Evolutionary conservation across 805 yeast genomes (phyloP), one percentile per base, ranked within the genome.

Genomic region (Lachancea kluyveri): DNA sequence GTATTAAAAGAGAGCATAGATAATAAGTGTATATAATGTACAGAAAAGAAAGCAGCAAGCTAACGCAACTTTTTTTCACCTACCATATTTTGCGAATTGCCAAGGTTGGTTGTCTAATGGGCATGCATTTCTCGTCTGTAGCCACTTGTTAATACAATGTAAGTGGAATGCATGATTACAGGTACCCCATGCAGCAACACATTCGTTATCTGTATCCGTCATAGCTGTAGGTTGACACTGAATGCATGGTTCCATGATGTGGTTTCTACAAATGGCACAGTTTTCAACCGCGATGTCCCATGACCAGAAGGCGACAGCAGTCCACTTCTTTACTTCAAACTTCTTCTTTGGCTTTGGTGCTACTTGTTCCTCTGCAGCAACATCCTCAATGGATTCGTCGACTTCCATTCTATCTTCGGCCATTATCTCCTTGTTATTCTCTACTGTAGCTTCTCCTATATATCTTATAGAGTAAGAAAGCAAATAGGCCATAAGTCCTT

Each of bases 221-320:
- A 75, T 74, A 3, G 62, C 77, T 52, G 79, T 78, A 17, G 94
- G 94, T 57, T 86, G 95, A 57, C 99, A 92, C 57, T 88, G 97
- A 43, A 92, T 83, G 57, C 98, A 92, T 11, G 92, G 92, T 52
- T 92, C 99, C 99, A 92, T 92, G 45, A 92, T 72, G 60, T 90
- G 96, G 60, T 90, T 92, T 55, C 97, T 74, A 70, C 99, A 92
- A 56, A 92, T 92, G 23, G 99, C 97, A 67, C 99, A 92, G 34
- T 85, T 86, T 43, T 94, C 98, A 34, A 86, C 90, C 21, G 78
- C 90, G 39, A 86, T 82, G 61, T 86, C 95, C 98, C 98, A 92
- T 1, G 96, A 86, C 99, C 99, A 92, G 56, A 92, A 86, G n/a
- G 97, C 97, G 29, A 92, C 98, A 0, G 97, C 97, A 9, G 95